Percentiles rank a stretch among this genome's conserved stretches.
Evolutionary conservation across 2,329 filamentous ascomycete genomes (phyloP).

Genomic region (Fusarium liriodendri): DNA sequence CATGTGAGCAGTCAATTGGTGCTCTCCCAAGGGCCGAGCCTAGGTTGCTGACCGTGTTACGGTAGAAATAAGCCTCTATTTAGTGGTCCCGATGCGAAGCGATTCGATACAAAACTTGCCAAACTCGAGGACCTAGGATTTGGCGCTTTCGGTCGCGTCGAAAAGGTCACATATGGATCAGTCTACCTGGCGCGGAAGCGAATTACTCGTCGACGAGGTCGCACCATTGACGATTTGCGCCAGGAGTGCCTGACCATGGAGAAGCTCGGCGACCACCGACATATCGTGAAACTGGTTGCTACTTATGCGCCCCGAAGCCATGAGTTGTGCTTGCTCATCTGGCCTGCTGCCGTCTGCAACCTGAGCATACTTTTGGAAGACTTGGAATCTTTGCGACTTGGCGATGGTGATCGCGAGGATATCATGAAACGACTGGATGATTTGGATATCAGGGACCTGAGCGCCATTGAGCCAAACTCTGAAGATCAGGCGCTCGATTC

Average conservation of each 20-base stretch:
- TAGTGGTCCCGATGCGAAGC: slow-evolving; percentile 47
- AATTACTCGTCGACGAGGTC: slow-evolving; percentile 50
- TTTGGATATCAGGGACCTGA: slow-evolving; percentile 53
- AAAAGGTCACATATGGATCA: slow-evolving; percentile 54
- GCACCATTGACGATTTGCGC: slow-evolving; percentile 55
- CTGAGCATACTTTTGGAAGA: slow-evolving; percentile 56
- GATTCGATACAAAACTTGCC: slow-evolving; percentile 48
- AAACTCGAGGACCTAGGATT: slow-evolving; percentile 53
- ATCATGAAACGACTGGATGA: slow-evolving; percentile 52
- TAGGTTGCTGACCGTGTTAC: slow-evolving; percentile 10
- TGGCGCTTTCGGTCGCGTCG: slow-evolving; percentile 57
- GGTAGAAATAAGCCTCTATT: slow-evolving; percentile 47
- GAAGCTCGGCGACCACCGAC: slow-evolving; percentile 56
- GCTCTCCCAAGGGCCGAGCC: not conserved
- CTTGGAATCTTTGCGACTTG: slow-evolving; percentile 53
- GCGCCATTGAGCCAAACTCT: slow-evolving; percentile 47
- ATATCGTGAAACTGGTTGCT: slow-evolving; percentile 60
- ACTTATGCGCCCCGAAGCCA: slow-evolving; percentile 56
- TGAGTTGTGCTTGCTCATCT: slow-evolving; percentile 59
- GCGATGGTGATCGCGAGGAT: slow-evolving; percentile 54
- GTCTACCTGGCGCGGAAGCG: slow-evolving; percentile 60
- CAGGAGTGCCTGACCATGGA: slow-evolving; percentile 61
- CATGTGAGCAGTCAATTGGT: slow-evolving; percentile 41
- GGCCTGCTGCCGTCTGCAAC: slow-evolving; percentile 61
- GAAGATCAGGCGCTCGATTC: slow-evolving; percentile 36